Percentiles rank a stretch among this genome's conserved stretches.
phyloP scores from a whole-genome alignment of 2,329 filamentous ascomycete species.

The Ophiostoma piceae region DNA sequence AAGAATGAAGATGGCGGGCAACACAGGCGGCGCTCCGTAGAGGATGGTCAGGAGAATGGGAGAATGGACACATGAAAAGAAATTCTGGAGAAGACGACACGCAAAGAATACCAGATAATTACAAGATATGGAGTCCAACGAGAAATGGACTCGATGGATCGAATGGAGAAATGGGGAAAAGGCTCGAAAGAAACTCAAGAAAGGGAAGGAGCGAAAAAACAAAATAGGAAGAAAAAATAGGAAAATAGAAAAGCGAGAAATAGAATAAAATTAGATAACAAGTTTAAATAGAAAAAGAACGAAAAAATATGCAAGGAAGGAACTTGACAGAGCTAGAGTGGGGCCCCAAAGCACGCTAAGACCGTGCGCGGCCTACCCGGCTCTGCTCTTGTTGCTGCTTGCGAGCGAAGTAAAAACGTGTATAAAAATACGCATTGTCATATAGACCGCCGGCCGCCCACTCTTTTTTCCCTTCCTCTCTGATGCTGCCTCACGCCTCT shows the following conservation, averaged over 20 bases:
- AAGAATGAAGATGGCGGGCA: not conserved
- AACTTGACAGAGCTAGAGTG: constrained; percentile 19
- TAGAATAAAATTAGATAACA: constrained; percentile 6
- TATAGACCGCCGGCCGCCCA: constrained; percentile 31
- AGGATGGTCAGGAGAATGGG: not conserved
- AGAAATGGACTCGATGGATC: constrained; percentile 8
- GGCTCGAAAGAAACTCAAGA: not conserved
- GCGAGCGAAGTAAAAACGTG: constrained; percentile 28
- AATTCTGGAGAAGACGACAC: not conserved
- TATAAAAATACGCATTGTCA: constrained; percentile 34
- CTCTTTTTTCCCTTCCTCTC: constrained; percentile 27
- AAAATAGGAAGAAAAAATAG: constrained; percentile 4
- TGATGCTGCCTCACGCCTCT: constrained; percentile 17
- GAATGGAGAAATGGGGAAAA: constrained; percentile 1
- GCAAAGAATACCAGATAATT: constrained; percentile 4
- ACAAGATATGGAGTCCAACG: not conserved
- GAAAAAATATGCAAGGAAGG: constrained; percentile 14
- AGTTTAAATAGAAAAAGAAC: constrained; percentile 11
- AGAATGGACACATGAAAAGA: not conserved
- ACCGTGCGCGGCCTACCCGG: constrained; percentile 27
- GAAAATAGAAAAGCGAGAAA: constrained; percentile 3
- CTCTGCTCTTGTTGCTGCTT: constrained; percentile 13
- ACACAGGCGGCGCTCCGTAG: not conserved
- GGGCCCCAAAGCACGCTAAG: constrained; percentile 22
- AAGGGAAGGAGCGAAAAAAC: not conserved